A percentile compares a stretch with the other conserved stretches of the same genome.
Evolutionary conservation across 2,329 filamentous ascomycete species (phyloP).

Genomic region (Neofusicoccum sp.): DNA sequence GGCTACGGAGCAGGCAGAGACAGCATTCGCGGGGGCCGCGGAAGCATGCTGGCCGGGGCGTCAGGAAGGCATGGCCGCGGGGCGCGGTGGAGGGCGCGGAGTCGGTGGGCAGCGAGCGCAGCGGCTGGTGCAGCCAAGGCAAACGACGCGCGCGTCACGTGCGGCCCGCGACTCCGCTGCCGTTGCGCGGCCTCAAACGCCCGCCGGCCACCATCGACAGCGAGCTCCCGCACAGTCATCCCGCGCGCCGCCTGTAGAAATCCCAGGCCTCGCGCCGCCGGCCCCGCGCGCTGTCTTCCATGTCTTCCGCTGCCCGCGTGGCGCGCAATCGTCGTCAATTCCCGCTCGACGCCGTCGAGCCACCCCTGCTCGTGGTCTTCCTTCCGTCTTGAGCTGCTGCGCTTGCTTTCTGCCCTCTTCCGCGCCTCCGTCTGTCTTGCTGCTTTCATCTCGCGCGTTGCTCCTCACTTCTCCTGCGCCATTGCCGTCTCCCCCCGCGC

Average conservation of each 20-base stretch:
- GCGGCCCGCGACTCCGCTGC: not conserved
- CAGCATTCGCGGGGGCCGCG: conserved; percentile 10
- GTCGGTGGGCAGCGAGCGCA: not conserved
- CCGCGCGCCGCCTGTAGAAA: not conserved
- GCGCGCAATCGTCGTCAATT: conserved; percentile 12
- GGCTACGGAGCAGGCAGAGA: conserved; percentile 23
- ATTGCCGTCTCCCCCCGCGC: not conserved
- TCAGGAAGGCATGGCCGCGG: conserved; percentile 15
- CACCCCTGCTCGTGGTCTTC: conserved; percentile 16
- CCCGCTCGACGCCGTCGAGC: conserved; percentile 5
- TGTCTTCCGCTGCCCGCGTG: conserved; percentile 7
- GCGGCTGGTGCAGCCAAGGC: not conserved
- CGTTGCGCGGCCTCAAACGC: conserved; percentile 11
- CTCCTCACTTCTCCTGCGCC: not conserved
- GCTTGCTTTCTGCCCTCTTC: not conserved
- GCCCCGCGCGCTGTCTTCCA: not conserved
- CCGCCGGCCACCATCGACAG: not conserved
- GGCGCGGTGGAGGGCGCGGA: not conserved
- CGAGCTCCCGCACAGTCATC: not conserved
- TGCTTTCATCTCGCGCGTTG: conserved; percentile 7
- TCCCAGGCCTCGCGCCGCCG: not conserved
- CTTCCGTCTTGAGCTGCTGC: conserved; percentile 17
- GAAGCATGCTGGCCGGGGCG: conserved; percentile 10
- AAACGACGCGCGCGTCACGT: not conserved
- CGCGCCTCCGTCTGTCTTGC: not conserved